Base-by-base conservation (phyloP, 2,329 filamentous ascomycete species). In the Cladosporium cucumerinum region DNA sequence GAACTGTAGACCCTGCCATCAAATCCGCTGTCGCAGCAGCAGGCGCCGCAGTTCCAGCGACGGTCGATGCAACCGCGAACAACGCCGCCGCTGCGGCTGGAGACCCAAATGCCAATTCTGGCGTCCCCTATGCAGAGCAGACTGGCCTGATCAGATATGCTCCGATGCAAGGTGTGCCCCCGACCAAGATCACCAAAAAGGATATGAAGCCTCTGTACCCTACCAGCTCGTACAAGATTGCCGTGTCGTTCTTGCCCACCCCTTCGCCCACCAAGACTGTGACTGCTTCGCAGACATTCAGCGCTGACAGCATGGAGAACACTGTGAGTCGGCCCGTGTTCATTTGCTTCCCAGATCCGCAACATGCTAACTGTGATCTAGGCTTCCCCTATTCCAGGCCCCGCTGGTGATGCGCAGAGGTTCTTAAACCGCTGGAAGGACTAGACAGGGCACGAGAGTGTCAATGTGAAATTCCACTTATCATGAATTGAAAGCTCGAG, bases 401-500 rank as follows among this genome's bases (percentile, higher is more conserved):
- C 82, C 14, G 78, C 80, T 60, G 76, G 81, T 60, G 82, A 85
- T 64, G 86, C 86, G 83, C 80, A 82, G 57, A 84, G 82, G 69
- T 87, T 82, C 73, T 73, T 87, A 66, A 82, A 82, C 57, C 78
- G 85, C 68, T 87, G 85, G 85, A 84, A 84, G 74, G 85, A 88
- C 75, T 87, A 54, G 49, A 43, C 34, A 8, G 5, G n/a, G 11
- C 2, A 43, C 18, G 26, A 49, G 57, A 48, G 36, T 23, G 26
- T n/a, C 30, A 23, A 30, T 26, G 30, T 18, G 43, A 46, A 12
- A 10, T 14, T 18, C n/a, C 25, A 32, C 57, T 23, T 43, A 23
- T 39, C 34, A 55, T n/a, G 51, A 30, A n/a, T n/a, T 46, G n/a
- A 58, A 16, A 36, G 55, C 39, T 51, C 39, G 21, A 28, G 58